Percentiles rank a stretch among this genome's conserved stretches.
Conservation (phyloP, 1,284 basidiomycete species). For the Flammula alnicola region DNA sequence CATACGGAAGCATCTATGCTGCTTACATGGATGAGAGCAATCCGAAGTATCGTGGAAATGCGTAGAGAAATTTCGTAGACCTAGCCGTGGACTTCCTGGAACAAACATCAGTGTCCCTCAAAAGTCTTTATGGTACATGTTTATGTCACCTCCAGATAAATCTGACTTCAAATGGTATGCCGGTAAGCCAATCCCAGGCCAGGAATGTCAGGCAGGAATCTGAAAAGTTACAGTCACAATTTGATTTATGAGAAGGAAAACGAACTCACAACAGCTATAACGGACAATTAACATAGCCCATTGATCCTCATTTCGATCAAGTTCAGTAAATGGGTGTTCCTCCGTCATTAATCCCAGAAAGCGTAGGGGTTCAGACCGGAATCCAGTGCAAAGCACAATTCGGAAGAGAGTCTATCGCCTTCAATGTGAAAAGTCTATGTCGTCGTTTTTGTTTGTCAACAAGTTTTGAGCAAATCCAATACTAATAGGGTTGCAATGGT, state of each 20-base stretch:
- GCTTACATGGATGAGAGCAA: constrained; percentile 3
- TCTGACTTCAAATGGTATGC: constrained; percentile 1
- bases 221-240: too few relatives aligned
- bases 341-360: too few relatives aligned
- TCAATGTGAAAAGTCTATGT: too few relatives aligned
- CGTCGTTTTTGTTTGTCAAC: too few relatives aligned
- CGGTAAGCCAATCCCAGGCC: constrained; percentile 5
- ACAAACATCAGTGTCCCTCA: too few relatives aligned
- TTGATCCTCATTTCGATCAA: too few relatives aligned
- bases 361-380: too few relatives aligned
- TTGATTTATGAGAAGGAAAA: background rate
- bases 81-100: background rate
- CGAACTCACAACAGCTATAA: constrained; percentile 3
- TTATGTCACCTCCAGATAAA: constrained; percentile 6
- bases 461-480: too few relatives aligned
- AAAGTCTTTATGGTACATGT: background rate
- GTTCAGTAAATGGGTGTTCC: too few relatives aligned
- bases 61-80: background rate
- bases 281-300: constrained; percentile 3
- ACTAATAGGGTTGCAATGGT: too few relatives aligned
- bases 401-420: too few relatives aligned
- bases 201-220: constrained; percentile 2
- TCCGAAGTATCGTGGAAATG: constrained; percentile 5
- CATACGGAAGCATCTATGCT: background rate
- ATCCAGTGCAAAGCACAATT: too few relatives aligned